Evolutionary conservation across 345 rosid species (phyloP).

Genomic region (rapeseed (Brassica napus)): DNA sequence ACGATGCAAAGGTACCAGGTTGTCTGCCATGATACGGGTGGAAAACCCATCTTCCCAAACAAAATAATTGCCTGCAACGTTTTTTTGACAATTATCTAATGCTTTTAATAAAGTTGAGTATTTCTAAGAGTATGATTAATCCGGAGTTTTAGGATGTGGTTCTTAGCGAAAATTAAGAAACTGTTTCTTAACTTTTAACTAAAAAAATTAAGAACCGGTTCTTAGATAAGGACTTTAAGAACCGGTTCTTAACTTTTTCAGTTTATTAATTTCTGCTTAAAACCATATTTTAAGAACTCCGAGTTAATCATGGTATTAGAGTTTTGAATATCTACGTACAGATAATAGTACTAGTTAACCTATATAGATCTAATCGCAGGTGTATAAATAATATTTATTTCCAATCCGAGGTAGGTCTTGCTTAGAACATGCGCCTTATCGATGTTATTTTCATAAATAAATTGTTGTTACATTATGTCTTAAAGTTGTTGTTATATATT

Average conservation of each 20-base stretch:
- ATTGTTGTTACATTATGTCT: too few relatives aligned
- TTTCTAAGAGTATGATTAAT: background rate
- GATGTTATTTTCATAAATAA: background rate
- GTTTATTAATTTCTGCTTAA: too few relatives aligned
- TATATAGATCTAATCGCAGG: background rate
- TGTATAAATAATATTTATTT: background rate
- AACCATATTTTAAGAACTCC: too few relatives aligned
- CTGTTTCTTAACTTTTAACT: too few relatives aligned
- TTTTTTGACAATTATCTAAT: slow-evolving; percentile 7
- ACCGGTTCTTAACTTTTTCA: too few relatives aligned
- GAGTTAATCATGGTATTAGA: too few relatives aligned
- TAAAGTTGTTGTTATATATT: background rate
- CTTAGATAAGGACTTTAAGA: too few relatives aligned
- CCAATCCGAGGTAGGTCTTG: background rate
- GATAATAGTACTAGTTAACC: background rate
- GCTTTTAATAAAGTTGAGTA: background rate
- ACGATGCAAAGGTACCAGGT: slow-evolving; percentile 39
- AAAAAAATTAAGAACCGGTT: too few relatives aligned
- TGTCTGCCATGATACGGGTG: slow-evolving; percentile 39
- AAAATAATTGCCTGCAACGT: slow-evolving; percentile 13
- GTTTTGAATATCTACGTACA: background rate
- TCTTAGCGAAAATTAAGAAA: too few relatives aligned
- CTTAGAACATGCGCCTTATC: background rate
- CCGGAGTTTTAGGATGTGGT: too few relatives aligned
- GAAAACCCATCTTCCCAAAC: slow-evolving; percentile 18